Evolutionary conservation across 345 rosid genomes (phyloP).

Genomic region (Psidium friedrichsthalianum): DNA sequence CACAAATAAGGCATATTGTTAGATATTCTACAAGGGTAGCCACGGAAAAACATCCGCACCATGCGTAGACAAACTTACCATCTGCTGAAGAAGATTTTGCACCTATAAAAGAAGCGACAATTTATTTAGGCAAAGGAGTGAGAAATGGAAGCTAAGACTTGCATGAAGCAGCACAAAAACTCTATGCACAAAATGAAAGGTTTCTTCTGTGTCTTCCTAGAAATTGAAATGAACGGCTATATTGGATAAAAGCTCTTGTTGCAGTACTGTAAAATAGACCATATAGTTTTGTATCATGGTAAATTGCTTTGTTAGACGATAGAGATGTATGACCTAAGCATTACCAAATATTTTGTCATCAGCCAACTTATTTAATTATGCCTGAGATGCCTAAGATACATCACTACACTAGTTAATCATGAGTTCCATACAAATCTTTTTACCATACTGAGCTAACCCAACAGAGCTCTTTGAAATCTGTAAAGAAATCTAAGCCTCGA

Average conservation of each 20-base stretch:
- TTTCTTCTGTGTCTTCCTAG: neutral
- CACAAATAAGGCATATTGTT: neutral
- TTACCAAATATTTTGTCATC: neutral
- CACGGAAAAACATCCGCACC: neutral
- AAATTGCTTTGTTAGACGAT: neutral
- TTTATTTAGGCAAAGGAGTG: neutral
- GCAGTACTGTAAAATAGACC: neutral
- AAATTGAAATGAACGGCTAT: neutral
- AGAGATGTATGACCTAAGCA: neutral
- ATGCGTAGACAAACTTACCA: conserved; percentile 34
- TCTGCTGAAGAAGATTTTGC: conserved; percentile 82
- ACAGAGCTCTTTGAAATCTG: neutral
- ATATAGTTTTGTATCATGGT: neutral
- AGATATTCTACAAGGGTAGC: neutral
- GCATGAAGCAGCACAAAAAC: neutral
- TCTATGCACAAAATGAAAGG: neutral
- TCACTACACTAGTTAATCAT: neutral
- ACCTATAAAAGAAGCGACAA: conserved; percentile 33
- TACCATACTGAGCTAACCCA: neutral
- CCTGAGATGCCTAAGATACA: neutral
- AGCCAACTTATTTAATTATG: neutral
- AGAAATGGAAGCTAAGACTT: neutral
- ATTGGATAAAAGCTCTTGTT: neutral
- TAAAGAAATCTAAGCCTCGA: neutral
- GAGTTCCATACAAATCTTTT: neutral